phyloP scores from a whole-genome alignment of 495 filamentous ascomycete species.

The Tuber brumale region DNA sequence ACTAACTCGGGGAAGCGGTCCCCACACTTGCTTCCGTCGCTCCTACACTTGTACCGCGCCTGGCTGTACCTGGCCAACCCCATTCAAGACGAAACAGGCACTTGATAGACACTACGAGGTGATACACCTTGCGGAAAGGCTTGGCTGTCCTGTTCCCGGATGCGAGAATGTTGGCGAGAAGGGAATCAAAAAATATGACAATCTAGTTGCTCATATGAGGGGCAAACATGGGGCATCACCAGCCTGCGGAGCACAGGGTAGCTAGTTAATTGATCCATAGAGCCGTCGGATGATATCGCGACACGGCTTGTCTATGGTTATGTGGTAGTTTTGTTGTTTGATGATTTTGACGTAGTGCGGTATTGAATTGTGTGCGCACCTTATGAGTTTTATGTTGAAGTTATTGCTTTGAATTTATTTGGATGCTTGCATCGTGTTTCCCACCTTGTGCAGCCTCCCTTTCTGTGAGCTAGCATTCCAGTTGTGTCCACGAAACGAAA shows the following conservation, averaged over 20 bases:
- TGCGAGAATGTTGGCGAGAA: neutral
- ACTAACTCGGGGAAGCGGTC: neutral
- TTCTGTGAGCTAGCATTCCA: neutral
- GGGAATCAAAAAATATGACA: constrained; percentile 2
- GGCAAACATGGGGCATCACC: neutral
- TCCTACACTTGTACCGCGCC: neutral
- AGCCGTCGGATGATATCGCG: too few relatives aligned
- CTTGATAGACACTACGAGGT: neutral
- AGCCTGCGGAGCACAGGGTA: too few relatives aligned
- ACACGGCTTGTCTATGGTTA: too few relatives aligned
- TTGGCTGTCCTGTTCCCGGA: constrained; percentile 7
- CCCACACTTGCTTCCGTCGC: neutral
- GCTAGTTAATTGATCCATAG: neutral
- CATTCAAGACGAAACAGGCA: neutral
- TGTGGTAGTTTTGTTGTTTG: too few relatives aligned
- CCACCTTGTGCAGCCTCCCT: neutral
- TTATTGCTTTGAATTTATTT: neutral
- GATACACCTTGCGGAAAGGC: neutral
- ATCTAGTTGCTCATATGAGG: constrained; percentile 2
- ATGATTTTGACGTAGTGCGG: too few relatives aligned
- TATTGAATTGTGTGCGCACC: neutral
- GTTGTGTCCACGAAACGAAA: neutral
- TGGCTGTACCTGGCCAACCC: neutral
- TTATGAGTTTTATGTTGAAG: neutral
- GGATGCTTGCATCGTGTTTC: neutral